phyloP scores from a whole-genome alignment of 1,284 basidiomycete genomes.

The Farysia itapuensis region DNA sequence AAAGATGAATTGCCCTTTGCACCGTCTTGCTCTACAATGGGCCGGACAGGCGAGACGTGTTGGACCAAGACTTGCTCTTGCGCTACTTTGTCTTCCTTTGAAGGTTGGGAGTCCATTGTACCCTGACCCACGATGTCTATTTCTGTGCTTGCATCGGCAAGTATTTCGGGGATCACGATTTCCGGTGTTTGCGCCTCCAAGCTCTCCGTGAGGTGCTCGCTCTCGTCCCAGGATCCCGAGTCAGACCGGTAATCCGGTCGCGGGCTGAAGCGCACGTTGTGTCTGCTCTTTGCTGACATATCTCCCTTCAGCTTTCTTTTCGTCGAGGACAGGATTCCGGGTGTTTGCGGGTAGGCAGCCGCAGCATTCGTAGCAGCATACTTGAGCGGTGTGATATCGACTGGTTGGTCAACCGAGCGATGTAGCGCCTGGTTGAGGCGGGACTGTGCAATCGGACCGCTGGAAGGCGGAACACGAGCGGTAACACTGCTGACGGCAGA shows the following conservation, averaged over 20 bases:
- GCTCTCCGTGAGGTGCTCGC: conserved; percentile 1
- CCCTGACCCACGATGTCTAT: not conserved
- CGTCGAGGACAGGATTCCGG: conserved; percentile 11
- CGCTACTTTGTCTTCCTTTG: too few relatives aligned
- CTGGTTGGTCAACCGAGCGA: too few relatives aligned
- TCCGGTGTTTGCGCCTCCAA: conserved; percentile 6
- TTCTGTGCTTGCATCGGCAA: conserved; percentile 1
- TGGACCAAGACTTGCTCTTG: too few relatives aligned
- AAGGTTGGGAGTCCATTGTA: too few relatives aligned
- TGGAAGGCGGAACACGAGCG: conserved; percentile 6
- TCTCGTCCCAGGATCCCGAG: conserved; percentile 33
- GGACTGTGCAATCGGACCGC: conserved; percentile 7
- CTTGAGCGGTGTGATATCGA: too few relatives aligned
- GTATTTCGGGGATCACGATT: conserved; percentile 15
- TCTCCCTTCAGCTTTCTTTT: conserved; percentile 10
- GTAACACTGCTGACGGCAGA: conserved; percentile 22
- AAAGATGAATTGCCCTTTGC: too few relatives aligned
- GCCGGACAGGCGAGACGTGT: too few relatives aligned
- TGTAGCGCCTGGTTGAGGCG: conserved; percentile 9
- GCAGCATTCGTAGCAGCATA: too few relatives aligned
- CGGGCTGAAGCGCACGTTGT: conserved; percentile 34
- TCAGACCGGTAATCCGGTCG: conserved; percentile 33
- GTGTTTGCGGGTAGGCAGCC: conserved; percentile 10
- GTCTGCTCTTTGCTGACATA: conserved; percentile 2
- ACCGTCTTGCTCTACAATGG: too few relatives aligned